phyloP scores from a whole-genome alignment of 2,329 filamentous ascomycete genomes.

The Cladosporium sp. region DNA sequence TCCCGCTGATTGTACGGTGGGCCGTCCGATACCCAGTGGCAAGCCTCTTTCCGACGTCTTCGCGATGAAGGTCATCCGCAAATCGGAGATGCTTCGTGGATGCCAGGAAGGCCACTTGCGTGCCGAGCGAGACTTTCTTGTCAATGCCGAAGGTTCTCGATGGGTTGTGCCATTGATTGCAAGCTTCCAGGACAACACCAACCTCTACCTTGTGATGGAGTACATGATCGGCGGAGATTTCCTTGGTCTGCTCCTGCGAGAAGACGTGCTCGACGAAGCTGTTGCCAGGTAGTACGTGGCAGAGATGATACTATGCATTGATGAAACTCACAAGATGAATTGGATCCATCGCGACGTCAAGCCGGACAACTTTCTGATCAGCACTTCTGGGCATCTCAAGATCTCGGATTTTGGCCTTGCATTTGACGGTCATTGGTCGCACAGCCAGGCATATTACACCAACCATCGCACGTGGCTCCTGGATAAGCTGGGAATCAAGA shows the following conservation, averaged over 20 bases:
- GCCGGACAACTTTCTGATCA: conserved; percentile 94
- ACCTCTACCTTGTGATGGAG: conserved; percentile 93
- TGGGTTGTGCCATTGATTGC: conserved; percentile 87
- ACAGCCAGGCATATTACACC: conserved; percentile 82
- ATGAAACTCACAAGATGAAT: conserved; percentile 80
- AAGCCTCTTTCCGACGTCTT: conserved; percentile 59
- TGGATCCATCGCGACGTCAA: conserved; percentile 97
- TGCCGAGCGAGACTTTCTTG: conserved; percentile 87
- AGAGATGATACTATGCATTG: conserved; percentile 93
- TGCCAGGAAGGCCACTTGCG: conserved; percentile 89
- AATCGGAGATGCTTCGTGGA: conserved; percentile 86
- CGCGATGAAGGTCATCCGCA: conserved; percentile 96
- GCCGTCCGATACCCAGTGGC: conserved; percentile 18
- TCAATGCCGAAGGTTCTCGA: conserved; percentile 77
- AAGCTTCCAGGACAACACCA: conserved; percentile 81
- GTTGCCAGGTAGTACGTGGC: conserved; percentile 83
- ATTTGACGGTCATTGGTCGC: conserved; percentile 92
- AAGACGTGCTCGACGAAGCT: conserved; percentile 74
- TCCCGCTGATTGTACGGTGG: conserved; percentile 4
- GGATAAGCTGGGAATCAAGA: conserved; percentile 67
- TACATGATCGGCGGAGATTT: conserved; percentile 98
- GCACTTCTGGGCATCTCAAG: conserved; percentile 81
- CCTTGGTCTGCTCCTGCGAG: conserved; percentile 76
- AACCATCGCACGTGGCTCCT: conserved; percentile 76
- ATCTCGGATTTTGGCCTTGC: conserved; percentile 95